Conservation (phyloP, 2,329 filamentous ascomycete species). For the Westerdykella sp. region DNA sequence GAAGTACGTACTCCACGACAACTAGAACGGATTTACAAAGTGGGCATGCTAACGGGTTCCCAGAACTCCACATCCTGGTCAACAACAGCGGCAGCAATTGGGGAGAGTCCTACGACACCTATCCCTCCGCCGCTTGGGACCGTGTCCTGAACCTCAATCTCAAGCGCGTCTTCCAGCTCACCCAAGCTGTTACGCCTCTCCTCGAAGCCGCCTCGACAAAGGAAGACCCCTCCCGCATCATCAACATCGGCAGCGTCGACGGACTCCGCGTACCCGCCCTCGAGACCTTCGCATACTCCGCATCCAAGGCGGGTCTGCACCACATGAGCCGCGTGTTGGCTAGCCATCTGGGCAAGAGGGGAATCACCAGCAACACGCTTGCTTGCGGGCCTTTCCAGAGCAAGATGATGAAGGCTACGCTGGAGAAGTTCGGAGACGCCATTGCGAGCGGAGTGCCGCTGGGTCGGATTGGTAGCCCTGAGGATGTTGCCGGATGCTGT, state of each 20-base stretch:
- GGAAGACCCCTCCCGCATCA: constrained; percentile 50
- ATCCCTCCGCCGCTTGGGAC: constrained; percentile 49
- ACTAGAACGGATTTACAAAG: neutral
- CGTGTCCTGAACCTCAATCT: constrained; percentile 56
- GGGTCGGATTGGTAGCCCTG: constrained; percentile 58
- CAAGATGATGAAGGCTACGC: constrained; percentile 68
- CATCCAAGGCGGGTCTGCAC: constrained; percentile 57
- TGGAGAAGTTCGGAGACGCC: constrained; percentile 50
- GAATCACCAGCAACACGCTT: constrained; percentile 61
- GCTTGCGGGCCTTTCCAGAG: constrained; percentile 67
- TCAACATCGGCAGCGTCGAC: constrained; percentile 61
- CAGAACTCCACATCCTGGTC: constrained; percentile 55
- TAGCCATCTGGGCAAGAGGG: constrained; percentile 53
- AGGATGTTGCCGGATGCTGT: constrained; percentile 67
- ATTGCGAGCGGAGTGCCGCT: constrained; percentile 59
- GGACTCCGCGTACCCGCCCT: constrained; percentile 54
- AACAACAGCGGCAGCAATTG: constrained; percentile 63
- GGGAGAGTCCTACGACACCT: constrained; percentile 55
- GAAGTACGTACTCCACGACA: constrained; percentile 23
- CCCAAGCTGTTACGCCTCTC: constrained; percentile 56
- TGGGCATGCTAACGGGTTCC: neutral
- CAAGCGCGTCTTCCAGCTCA: constrained; percentile 60
- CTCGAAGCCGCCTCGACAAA: constrained; percentile 48
- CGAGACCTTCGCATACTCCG: constrained; percentile 55
- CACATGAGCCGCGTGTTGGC: constrained; percentile 61